Conservation (phyloP, 768 basidiomycete species). For the Neoboletus subvelutipes region DNA sequence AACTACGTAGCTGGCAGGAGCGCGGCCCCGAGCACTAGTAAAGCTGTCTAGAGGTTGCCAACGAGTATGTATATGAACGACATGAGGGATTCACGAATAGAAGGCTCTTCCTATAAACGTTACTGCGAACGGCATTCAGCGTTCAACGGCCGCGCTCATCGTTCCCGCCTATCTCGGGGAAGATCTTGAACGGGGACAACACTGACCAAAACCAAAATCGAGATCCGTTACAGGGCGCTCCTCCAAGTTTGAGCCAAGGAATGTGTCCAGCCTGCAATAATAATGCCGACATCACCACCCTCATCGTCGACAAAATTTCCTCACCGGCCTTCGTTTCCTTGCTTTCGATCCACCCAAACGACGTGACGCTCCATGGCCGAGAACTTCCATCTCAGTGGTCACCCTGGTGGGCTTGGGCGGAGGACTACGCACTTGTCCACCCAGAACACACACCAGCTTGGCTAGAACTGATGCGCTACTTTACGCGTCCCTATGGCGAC, state of each 20-base stretch:
- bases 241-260: neutral
- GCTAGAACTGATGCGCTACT: constrained; percentile 26
- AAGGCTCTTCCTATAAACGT: neutral
- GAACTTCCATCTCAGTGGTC: constrained; percentile 25
- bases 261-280: neutral
- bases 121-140: neutral
- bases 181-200: neutral
- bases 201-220: neutral
- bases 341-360: constrained; percentile 51
- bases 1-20: constrained; percentile 19
- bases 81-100: neutral
- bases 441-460: constrained; percentile 22
- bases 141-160: neutral
- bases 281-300: constrained; percentile 4
- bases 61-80: neutral
- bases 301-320: constrained; percentile 20
- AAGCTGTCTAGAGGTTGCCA: neutral
- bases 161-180: neutral
- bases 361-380: constrained; percentile 29
- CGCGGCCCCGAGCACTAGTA: constrained; percentile 7
- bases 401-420: constrained; percentile 41
- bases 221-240: neutral
- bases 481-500: constrained; percentile 14
- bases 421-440: constrained; percentile 10
- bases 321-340: constrained; percentile 32